Base-by-base conservation (phyloP, 2,329 filamentous ascomycete species). In the Colletotrichum eleusines region DNA sequence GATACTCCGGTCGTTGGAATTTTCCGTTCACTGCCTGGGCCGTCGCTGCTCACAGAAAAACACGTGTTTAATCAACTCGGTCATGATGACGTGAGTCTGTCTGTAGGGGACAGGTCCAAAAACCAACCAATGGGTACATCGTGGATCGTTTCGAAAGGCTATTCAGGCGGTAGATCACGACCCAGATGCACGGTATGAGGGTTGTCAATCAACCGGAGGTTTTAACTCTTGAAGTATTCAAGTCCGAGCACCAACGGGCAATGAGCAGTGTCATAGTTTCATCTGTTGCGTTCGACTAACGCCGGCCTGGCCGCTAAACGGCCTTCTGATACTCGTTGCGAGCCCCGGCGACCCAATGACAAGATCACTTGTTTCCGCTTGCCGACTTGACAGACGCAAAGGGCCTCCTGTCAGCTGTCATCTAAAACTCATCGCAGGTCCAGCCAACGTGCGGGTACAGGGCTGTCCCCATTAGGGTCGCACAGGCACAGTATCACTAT, bases 351-450 rank as follows among this genome's bases (percentile, higher is more conserved):
- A 2, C 8, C 48, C 28, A 38, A 53, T 12, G 38, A 61, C 38
- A 11, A 31, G 23, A 11, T 31, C 31, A 20, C 48, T 31, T 33
- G 23, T 60, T 66, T 69, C 54, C 38, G 28, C 16, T 48, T 28
- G 5, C 51, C 48, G 16, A 14, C 31, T 38, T 55, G 51, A 55
- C 31, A 60, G 54, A 48, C 48, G 67, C 33, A 11, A 42, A 42
- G 48, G 48, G 42, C 40, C 44, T 70, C 67, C 54, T 67, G 67
- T 70, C 63, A 70, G 48, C 67, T 70, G 67, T 57, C 67, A 62
- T 70, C 63, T 42, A 57, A 67, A 70, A 44, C 55, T 50, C 16
- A 18, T 67, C 63, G 57, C 57, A 67, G 50, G 33, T 44, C 42
- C 16, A 48, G 40, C 42, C n/a, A n/a, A n/a, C n/a, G n/a, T n/a